A percentile compares a stretch with the other conserved stretches of the same genome.
phyloP scores from a whole-genome alignment of 2,329 filamentous ascomycete species.

The Zasmidium angulare region DNA sequence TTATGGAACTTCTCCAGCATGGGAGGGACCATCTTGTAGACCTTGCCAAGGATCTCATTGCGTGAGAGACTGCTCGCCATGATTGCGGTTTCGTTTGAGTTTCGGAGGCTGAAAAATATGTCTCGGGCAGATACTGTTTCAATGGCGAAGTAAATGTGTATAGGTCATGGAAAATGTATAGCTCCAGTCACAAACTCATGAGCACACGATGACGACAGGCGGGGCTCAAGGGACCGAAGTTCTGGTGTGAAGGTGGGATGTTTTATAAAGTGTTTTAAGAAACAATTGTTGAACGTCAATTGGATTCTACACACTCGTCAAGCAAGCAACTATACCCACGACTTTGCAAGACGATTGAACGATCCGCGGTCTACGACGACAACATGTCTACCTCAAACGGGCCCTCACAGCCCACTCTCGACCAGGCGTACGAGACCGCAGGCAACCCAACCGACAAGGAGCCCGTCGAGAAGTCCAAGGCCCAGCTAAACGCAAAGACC shows the following conservation, averaged over 20 bases:
- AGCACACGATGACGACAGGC: neutral
- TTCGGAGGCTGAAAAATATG: neutral
- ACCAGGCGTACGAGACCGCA: constrained; percentile 47
- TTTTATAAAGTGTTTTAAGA: too few species aligned
- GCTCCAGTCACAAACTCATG: neutral
- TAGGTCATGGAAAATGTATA: too few species aligned
- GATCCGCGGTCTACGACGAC: too few species aligned
- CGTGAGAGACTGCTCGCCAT: constrained; percentile 59
- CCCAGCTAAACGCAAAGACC: constrained; percentile 37
- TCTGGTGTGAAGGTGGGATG: too few species aligned
- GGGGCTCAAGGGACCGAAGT: too few species aligned
- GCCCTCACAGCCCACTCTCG: constrained; percentile 45
- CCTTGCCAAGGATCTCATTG: constrained; percentile 73
- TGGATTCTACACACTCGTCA: too few species aligned
- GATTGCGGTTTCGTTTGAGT: constrained; percentile 11
- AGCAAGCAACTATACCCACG: too few species aligned
- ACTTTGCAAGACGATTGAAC: neutral
- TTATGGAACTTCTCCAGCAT: constrained; percentile 97
- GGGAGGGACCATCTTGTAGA: constrained; percentile 87
- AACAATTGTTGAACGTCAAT: too few species aligned
- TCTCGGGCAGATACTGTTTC: too few species aligned
- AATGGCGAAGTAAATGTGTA: too few species aligned
- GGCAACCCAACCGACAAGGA: constrained; percentile 47
- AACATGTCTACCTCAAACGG: constrained; percentile 38
- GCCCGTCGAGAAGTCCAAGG: constrained; percentile 38